Evolutionary conservation across 495 filamentous ascomycete species (phyloP), one percentile per base, ranked within the genome.

Genomic region (Penicillium egyptiacum): DNA sequence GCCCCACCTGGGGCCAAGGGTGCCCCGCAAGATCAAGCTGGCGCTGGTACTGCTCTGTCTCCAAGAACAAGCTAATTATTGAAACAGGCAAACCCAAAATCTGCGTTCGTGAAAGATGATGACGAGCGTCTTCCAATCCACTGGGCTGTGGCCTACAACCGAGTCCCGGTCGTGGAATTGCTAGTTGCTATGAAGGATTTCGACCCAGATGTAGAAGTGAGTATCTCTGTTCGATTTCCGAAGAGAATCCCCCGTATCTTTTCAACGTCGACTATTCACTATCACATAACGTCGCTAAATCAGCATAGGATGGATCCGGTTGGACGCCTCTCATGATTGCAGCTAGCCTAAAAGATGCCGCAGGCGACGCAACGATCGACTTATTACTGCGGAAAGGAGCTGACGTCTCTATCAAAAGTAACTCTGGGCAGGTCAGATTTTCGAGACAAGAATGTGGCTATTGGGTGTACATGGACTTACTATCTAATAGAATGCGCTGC

Each of bases 291-390:
- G 1, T 42, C 25, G 30, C 41, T 44, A 40, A 44, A 12, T 1
- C n/a, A 41, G 22, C 59, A 43, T 48, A 90, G 84, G 94, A 98
- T 68, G 91, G 86, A 17, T 86, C 85, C 9, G 92, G 93, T 50
- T 98, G 94, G 94, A 95, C 93, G 11, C 88, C 90, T 1, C 78
- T 97, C 23, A 97, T 97, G 92, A 96, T 97, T 50, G 88, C 93
- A 10, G 82, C 88, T 10, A 92, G 87, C 58, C 78, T 96, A 35
- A 83, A 81, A 58, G 86, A 86, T 60, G 88, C 73, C 19, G 77
- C 75, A 55, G 80, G 78, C 28, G 80, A 79, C 42, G 59, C 65
- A 16, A 77, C 77, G 37, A 71, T 96, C 12, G 85, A 92, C 30
- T 69, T 96, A 5, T 80, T 98, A 3, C 79, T 98, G 0, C 70